Percentiles rank a stretch among this genome's conserved stretches.
These are phyloP conservation scores for Brasenia schreberi DNA, from an alignment of 164 flowering plant species.

Conservation along the genomic window DNA sequence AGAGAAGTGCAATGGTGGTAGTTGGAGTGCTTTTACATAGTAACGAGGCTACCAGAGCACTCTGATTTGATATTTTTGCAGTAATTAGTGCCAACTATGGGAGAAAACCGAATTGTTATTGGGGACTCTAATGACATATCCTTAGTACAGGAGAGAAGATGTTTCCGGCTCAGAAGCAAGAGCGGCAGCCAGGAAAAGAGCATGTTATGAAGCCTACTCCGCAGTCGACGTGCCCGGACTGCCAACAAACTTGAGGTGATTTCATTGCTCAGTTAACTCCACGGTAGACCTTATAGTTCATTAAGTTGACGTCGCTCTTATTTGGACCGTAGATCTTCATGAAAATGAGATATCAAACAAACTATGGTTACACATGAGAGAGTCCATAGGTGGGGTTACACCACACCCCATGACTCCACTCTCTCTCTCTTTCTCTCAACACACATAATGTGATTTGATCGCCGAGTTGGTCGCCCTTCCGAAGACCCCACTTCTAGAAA, in stretches of 20 bases:
- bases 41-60: too few relatives aligned
- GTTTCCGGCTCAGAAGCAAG: conserved; percentile 41
- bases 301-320: too few relatives aligned
- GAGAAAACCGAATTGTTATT: too few relatives aligned
- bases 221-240: conserved; percentile 16
- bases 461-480: too few relatives aligned
- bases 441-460: too few relatives aligned
- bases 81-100: too few relatives aligned
- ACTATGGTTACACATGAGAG: neutral
- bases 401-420: neutral
- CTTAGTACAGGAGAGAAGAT: conserved; percentile 8
- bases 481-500: too few relatives aligned
- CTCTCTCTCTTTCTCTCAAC: neutral
- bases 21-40: too few relatives aligned
- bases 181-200: conserved; percentile 42
- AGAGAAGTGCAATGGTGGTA: too few relatives aligned
- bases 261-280: neutral
- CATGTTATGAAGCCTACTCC: conserved; percentile 33
- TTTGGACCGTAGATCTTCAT: neutral
- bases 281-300: neutral
- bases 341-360: neutral
- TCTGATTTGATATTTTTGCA: too few relatives aligned
- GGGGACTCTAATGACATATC: too few relatives aligned
- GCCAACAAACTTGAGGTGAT: neutral
- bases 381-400: neutral